Conservation (phyloP, 208 protist species). For the Trypanosoma platydactyli region DNA sequence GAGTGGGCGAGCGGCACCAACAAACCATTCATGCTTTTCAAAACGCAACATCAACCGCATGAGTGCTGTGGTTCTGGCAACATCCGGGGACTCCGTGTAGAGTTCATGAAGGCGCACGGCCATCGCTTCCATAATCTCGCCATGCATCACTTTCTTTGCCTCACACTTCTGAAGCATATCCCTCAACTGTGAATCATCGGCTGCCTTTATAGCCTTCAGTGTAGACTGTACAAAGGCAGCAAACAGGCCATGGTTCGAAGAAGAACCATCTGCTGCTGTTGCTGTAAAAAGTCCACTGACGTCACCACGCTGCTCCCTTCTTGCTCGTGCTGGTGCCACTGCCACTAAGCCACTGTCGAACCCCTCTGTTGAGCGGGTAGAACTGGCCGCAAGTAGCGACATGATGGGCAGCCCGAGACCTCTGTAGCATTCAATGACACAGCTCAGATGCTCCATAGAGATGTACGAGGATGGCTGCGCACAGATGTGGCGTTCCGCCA, state of each 20-base stretch:
- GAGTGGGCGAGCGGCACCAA: slow-evolving; percentile 15
- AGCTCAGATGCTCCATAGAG: slow-evolving; percentile 49
- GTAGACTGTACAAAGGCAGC: slow-evolving; percentile 50
- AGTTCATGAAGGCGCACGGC: slow-evolving; percentile 42
- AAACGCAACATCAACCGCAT: slow-evolving; percentile 36
- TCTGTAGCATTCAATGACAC: slow-evolving; percentile 67
- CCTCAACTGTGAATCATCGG: slow-evolving; percentile 46
- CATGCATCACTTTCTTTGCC: slow-evolving; percentile 55
- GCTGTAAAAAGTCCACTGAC: not conserved
- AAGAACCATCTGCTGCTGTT: not conserved
- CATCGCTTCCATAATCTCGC: slow-evolving; percentile 49
- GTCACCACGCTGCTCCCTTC: slow-evolving; percentile 1
- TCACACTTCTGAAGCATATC: slow-evolving; percentile 72
- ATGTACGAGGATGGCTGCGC: slow-evolving; percentile 47
- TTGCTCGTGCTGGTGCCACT: slow-evolving; percentile 17
- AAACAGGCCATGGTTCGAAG: slow-evolving; percentile 29
- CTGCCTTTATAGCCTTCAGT: slow-evolving; percentile 31
- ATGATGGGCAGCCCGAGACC: slow-evolving; percentile 61
- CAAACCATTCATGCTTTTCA: slow-evolving; percentile 35
- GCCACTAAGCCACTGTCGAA: slow-evolving; percentile 47
- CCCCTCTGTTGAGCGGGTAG: slow-evolving; percentile 32
- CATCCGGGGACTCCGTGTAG: slow-evolving; percentile 28
- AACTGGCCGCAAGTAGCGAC: slow-evolving; percentile 47
- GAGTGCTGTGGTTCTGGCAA: slow-evolving; percentile 20
- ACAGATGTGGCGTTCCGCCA: slow-evolving; percentile 62